Evolutionary conservation across 1,284 basidiomycete species (phyloP), one percentile per base, ranked within the genome.

Genomic region (Stereum hirsutum): DNA sequence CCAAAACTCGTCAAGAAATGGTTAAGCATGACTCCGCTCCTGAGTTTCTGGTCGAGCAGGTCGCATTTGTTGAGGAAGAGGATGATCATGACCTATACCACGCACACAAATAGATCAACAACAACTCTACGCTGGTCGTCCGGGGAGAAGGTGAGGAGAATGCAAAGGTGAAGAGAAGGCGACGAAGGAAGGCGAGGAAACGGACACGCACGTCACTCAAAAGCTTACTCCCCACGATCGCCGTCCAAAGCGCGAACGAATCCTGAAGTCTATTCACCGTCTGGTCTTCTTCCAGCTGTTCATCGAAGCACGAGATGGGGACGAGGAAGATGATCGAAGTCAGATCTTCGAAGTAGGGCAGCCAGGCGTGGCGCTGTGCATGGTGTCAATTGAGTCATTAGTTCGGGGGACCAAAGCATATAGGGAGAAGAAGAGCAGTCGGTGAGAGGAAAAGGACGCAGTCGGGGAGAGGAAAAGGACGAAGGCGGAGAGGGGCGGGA

Each of bases 1-100:
- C 63, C 64, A 44, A 58, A 65, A 42, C 57, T 63, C 12, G 59
- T 55, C 23, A 87, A 72, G 23, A 68, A 75, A 46, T 82, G 74
- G 42, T 65, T 66, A 46, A 87, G 74, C 23, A 67, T 60, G 7
- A 79, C 62, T 0, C 80, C 83, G 37, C 72, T 65, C 54, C 67
- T 70, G 27, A 83, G 65, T 54, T 87, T 84, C 49, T 74, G 72
- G 55, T 79, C 71, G 0, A 88, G 66, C 31, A 86, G 63, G 52
- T 87, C 84, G 46, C 54, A 59, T 41, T 63, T 64, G 52, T 63
- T 65, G 39, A 66, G 44, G 52, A 64, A 64, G 17, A 65, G 45
- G 35, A 65, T 60, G 27, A 66, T 57, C 46, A 65, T 62, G 4
- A 42, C 32, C 39, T 41, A n/a, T n/a, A n/a, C n/a, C n/a, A n/a